Percentiles rank a stretch among this genome's conserved stretches.
Evolutionary conservation across 1,284 basidiomycete genomes (phyloP).

Genomic region (Trametes versicolor): DNA sequence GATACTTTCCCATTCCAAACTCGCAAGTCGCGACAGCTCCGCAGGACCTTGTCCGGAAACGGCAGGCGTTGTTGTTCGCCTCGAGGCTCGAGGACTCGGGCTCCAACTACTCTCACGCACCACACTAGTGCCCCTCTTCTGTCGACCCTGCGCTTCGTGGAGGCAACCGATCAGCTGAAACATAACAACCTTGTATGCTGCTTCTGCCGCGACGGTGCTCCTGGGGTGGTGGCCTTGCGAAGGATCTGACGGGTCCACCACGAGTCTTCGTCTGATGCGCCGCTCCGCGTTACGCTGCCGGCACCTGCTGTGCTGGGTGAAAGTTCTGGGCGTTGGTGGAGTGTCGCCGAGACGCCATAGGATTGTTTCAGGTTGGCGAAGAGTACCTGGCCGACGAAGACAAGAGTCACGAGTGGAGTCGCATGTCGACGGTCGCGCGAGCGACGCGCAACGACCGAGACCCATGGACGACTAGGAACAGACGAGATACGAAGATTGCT

Average conservation of each 20-base stretch:
- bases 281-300: background rate
- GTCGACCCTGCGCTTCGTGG: background rate
- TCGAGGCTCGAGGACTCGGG: background rate
- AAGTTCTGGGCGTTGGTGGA: too few species aligned
- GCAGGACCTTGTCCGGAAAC: slow-evolving; percentile 10
- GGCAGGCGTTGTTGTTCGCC: slow-evolving; percentile 23
- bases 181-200: slow-evolving; percentile 11
- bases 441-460: too few species aligned
- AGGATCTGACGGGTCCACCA: background rate
- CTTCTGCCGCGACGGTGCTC: slow-evolving; percentile 3
- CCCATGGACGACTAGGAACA: too few species aligned
- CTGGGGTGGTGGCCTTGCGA: background rate
- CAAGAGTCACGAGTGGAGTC: too few species aligned
- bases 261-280: background rate
- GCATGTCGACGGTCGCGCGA: too few species aligned
- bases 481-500: too few species aligned
- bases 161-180: slow-evolving; percentile 5
- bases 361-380: too few species aligned
- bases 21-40: background rate
- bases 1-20: background rate
- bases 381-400: too few species aligned
- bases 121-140: background rate
- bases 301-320: background rate
- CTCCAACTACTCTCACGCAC: background rate
- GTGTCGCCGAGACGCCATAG: too few species aligned